Evolutionary conservation across 257 asterid species (phyloP).

Genomic region (Anisodus acutangulus): DNA sequence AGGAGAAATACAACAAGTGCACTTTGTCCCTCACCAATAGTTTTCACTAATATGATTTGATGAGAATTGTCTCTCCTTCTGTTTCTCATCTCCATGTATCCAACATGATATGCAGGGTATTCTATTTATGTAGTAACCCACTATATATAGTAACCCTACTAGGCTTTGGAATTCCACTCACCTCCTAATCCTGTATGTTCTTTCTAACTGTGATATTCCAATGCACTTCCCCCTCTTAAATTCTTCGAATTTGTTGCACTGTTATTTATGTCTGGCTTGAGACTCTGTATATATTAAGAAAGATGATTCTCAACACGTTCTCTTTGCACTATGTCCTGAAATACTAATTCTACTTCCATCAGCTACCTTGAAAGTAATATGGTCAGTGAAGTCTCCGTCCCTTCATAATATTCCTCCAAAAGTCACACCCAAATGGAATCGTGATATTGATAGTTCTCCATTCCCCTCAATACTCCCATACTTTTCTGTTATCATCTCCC

Average conservation of each 20-base stretch:
- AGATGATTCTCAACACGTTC: background rate
- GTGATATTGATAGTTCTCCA: background rate
- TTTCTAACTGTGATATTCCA: background rate
- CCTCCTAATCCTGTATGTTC: background rate
- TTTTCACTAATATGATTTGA: background rate
- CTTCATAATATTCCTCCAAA: background rate
- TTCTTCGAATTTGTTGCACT: background rate
- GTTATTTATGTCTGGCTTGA: too few species aligned
- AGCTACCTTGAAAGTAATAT: background rate
- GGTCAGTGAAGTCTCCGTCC: background rate
- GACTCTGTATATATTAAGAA: too few species aligned
- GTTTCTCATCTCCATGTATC: background rate
- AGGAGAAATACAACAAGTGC: background rate
- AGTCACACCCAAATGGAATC: background rate
- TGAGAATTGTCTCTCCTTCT: background rate
- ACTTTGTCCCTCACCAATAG: too few species aligned
- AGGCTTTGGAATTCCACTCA: background rate
- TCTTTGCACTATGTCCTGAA: background rate
- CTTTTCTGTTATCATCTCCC: background rate
- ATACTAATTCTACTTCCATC: background rate
- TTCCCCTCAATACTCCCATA: background rate
- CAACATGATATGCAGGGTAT: background rate
- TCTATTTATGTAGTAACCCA: background rate
- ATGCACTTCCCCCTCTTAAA: background rate
- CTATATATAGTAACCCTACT: background rate